Base-by-base conservation (phyloP, 441 rosid genomes). In the Corymbia citriodora region DNA sequence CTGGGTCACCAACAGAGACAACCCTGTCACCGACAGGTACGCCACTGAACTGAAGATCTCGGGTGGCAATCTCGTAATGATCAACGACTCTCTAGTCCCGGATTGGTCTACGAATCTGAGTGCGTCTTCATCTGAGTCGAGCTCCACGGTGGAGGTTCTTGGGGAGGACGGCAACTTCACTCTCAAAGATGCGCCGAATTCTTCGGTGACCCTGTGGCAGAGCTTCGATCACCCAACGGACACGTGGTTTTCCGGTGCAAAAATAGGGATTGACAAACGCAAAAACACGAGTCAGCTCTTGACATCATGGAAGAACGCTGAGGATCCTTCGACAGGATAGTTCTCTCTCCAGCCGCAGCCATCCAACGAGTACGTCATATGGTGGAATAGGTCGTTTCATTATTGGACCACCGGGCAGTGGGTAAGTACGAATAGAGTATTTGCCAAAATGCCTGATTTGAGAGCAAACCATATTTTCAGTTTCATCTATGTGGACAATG, bases 161-260 rank as follows among this genome's bases (percentile, higher is more conserved):
- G 89, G 8, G 54, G 96, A 96, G 74, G 53, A 90, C 5, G 98
- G 98, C 31, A 96, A 96, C 93, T 94, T 97, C 59, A 94, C 95
- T 88, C 74, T 97, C 82, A 93, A 91, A 89, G 91, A 88, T 87
- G 93, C 88, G n/a, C 72, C 93, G 4, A 89, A 74, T 90, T 89
- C 94, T 10, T 88, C 95, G 10, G 70, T 33, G 40, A 13, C 25
- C 10, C 61, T 92, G 14, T 97, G 97, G 99, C 95, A 95, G 92
- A 96, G 97, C 90, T 93, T 97, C 36, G 96, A 97, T 89, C 93
- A 94, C 74, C 97, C 94, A 2, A 88, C 93, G 9, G 25, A 94
- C 89, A 96, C 97, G 29, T 96, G 97, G 97, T 96, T 97, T 29
- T 97, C 98, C 4, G 97, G 97, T 31, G 93, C 91, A 1, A 96